These are phyloP conservation scores for Aspergillus brasiliensis DNA, from an alignment of 2,329 filamentous ascomycete genomes.

Conservation along the genomic window DNA sequence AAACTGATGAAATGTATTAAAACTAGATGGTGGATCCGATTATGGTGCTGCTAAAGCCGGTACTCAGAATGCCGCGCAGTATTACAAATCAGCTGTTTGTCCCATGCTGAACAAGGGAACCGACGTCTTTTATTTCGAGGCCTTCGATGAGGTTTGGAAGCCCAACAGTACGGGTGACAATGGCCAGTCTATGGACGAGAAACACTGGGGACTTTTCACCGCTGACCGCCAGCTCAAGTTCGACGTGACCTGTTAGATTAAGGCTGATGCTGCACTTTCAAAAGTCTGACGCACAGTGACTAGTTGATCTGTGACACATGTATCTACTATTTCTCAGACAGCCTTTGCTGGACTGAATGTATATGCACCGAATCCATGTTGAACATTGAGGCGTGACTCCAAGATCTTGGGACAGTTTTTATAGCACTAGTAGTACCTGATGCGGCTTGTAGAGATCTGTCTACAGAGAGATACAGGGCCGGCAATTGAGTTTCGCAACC, in stretches of 20 bases:
- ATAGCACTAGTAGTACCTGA: not conserved
- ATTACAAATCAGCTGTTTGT: slow-evolving; percentile 65
- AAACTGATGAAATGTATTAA: slow-evolving; percentile 2
- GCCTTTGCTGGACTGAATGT: not conserved
- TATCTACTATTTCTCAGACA: slow-evolving; percentile 6
- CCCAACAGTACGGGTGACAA: slow-evolving; percentile 64
- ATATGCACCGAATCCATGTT: not conserved
- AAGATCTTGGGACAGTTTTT: not conserved
- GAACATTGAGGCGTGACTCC: not conserved
- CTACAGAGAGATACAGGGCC: not conserved
- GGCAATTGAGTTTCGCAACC: too few species aligned
- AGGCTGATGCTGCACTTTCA: not conserved
- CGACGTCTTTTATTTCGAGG: slow-evolving; percentile 74
- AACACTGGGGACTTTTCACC: slow-evolving; percentile 69
- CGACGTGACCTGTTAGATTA: slow-evolving; percentile 44
- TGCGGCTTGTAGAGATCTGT: not conserved
- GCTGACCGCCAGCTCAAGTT: slow-evolving; percentile 62
- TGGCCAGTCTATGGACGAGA: slow-evolving; percentile 64
- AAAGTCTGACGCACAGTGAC: not conserved
- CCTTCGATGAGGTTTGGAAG: slow-evolving; percentile 74
- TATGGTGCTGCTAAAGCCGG: slow-evolving; percentile 65
- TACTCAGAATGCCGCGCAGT: slow-evolving; percentile 59
- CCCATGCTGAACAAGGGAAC: slow-evolving; percentile 65
- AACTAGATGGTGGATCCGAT: slow-evolving; percentile 57
- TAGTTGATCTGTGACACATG: slow-evolving; percentile 1